Evolutionary conservation across 192 early-diverging fungal species (phyloP).

Genomic region (Ramicandelaber brevisporus): DNA sequence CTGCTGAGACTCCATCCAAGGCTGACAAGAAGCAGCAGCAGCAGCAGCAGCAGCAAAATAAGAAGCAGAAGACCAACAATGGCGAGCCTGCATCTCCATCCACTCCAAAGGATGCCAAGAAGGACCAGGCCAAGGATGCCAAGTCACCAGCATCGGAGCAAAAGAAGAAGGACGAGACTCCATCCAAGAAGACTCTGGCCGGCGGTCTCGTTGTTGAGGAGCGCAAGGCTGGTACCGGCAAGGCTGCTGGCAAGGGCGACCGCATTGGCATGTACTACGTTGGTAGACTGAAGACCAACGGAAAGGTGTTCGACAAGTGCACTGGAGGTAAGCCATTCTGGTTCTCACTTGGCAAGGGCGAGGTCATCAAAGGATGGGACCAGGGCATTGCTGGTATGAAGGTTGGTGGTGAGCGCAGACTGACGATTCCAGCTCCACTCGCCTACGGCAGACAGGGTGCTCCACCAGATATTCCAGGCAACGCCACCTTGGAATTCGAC

Average conservation of each 20-base stretch:
- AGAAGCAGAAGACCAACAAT: constrained; percentile 8
- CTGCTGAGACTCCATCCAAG: constrained; percentile 19
- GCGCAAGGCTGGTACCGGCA: constrained; percentile 30
- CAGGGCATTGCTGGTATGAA: constrained; percentile 70
- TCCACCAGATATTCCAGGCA: constrained; percentile 76
- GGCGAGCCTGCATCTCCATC: no score
- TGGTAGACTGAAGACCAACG: constrained; percentile 60
- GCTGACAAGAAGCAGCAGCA: constrained; percentile 10
- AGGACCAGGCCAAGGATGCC: constrained; percentile 9
- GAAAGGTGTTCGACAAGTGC: constrained; percentile 94
- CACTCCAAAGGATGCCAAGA: no score
- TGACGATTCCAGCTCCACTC: constrained; percentile 66
- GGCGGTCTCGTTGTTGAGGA: constrained; percentile 70
- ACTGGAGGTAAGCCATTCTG: constrained; percentile 68
- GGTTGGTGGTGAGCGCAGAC: constrained; percentile 68
- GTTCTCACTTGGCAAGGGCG: constrained; percentile 64
- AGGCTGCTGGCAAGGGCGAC: constrained; percentile 34
- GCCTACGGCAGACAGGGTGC: constrained; percentile 55
- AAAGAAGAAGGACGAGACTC: constrained; percentile 13
- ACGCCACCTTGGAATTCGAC: constrained; percentile 77
- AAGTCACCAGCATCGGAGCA: constrained; percentile 15
- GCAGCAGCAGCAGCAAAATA: constrained; percentile 7
- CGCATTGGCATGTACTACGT: constrained; percentile 70
- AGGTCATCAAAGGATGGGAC: constrained; percentile 98
- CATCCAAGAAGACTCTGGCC: constrained; percentile 28